Evolutionary conservation across 257 asterid genomes (phyloP), one percentile per base, ranked within the genome.

Genomic region (Ilex asprella): DNA sequence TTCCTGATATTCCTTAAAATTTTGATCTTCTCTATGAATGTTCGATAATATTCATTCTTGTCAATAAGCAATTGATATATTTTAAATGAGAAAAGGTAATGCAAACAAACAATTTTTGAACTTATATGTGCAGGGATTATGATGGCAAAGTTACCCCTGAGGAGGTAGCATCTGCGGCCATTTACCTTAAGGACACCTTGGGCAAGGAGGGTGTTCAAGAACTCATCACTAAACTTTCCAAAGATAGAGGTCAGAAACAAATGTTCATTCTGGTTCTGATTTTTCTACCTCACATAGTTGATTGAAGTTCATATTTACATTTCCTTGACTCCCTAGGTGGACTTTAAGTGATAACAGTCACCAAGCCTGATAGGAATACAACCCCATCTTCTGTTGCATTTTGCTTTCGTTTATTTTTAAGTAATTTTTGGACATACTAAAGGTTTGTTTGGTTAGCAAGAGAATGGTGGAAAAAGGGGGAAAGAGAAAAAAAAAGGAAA

Each of bases 111-210:
- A 60, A 69, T 47, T 39, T 55, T 46, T 60, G 67, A 39, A 11
- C 66, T 10, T 70, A 55, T 47, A 35, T 64, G 46, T 51, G 43
- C 74, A 89, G 97, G 84, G 99, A 92, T 84, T 78, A 79, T 75
- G 99, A 92, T 46, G 99, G 99, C 67, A 92, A 86, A 84, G 99
- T 92, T 76, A 89, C 97, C 57, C 80, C 96, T 1, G 99, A 92
- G 75, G 99, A 92, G 84, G 99, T 92, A 63, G 96, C 91, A 39
- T 83, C 99, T 64, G 99, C 97, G 65, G 97, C 97, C 66, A 72
- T 69, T 50, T 89, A 89, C 84, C 89, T 92, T 70, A 92, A 88
- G 73, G 99, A 89, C 81, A 89, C 97, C 74, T 76, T 89, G 74
- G 96, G 78, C 66, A 89, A 85, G 82, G 96, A 82, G 69, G 99